Conservation (phyloP, 2,329 filamentous ascomycete species). For the Byssochlamys sp. region DNA sequence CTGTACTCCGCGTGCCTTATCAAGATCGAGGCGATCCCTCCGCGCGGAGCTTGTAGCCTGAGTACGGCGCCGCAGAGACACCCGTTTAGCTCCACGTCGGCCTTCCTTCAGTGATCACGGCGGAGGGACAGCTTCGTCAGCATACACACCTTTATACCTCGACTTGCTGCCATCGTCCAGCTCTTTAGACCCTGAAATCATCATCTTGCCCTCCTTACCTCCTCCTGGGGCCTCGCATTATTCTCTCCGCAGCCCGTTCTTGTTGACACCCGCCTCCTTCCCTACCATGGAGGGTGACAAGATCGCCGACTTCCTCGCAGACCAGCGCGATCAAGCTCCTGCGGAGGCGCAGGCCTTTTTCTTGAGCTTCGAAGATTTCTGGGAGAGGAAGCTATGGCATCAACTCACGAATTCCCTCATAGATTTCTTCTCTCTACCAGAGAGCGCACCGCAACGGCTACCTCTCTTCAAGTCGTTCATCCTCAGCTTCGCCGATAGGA, state of each 20-base stretch:
- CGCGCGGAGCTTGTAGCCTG: not conserved
- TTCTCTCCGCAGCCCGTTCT: conserved; percentile 1
- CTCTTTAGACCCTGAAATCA: not conserved
- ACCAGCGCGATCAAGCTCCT: conserved; percentile 78
- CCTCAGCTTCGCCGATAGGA: conserved; percentile 91
- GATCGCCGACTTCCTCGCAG: conserved; percentile 82
- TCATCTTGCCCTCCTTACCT: conserved; percentile 5
- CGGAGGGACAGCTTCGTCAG: conserved; percentile 4
- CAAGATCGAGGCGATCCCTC: not conserved
- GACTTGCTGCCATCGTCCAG: not conserved
- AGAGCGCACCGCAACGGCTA: conserved; percentile 75
- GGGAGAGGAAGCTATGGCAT: conserved; percentile 99
- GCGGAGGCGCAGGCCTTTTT: conserved; percentile 81
- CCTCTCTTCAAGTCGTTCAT: conserved; percentile 90
- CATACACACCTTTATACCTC: conserved; percentile 6
- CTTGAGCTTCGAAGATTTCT: conserved; percentile 86
- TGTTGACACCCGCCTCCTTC: conserved; percentile 6
- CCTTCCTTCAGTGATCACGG: conserved; percentile 4
- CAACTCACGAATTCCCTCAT: conserved; percentile 85
- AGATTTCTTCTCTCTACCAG: conserved; percentile 73
- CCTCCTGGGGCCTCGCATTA: conserved; percentile 1
- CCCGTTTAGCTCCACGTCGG: conserved; percentile 17
- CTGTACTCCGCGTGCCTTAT: not conserved
- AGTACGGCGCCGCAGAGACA: conserved; percentile 17
- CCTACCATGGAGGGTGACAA: conserved; percentile 68